Percentiles rank a stretch among this genome's conserved stretches.
phyloP scores from a whole-genome alignment of 1,284 basidiomycete species.

The Mycena sp. region DNA sequence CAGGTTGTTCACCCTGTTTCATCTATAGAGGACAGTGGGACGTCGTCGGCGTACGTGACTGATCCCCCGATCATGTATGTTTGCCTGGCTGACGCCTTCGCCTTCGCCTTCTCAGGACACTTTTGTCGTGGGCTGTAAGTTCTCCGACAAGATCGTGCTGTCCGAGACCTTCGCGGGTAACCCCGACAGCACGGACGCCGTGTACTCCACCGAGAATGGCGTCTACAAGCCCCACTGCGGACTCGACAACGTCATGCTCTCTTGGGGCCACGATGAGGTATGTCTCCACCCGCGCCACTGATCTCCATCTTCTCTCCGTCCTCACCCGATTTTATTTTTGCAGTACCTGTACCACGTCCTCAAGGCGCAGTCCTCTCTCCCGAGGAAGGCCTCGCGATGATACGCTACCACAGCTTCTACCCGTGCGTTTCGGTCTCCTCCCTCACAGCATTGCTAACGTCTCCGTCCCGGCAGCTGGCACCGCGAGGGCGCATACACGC shows the following conservation, averaged over 20 bases:
- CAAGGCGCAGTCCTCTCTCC: conserved; percentile 83
- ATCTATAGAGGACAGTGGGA: conserved; percentile 83
- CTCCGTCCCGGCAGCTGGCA: conserved; percentile 64
- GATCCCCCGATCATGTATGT: background rate
- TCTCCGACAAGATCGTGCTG: conserved; percentile 87
- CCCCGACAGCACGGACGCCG: conserved; percentile 75
- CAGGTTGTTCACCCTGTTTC: background rate
- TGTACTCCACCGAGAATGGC: conserved; percentile 85
- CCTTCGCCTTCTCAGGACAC: conserved; percentile 22
- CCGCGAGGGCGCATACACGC: conserved; percentile 82
- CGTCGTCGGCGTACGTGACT: conserved; percentile 79
- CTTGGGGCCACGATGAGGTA: conserved; percentile 92
- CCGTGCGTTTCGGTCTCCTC: conserved; percentile 56
- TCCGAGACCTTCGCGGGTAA: conserved; percentile 86
- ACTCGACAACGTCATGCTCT: conserved; percentile 90
- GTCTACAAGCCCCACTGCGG: conserved; percentile 89
- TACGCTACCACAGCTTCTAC: conserved; percentile 95
- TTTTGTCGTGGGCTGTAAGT: conserved; percentile 83
- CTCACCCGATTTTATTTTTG: conserved; percentile 25
- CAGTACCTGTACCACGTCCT: conserved; percentile 83
- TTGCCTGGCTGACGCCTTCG: no score
- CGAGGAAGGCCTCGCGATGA: conserved; percentile 88
- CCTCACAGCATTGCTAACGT: background rate
- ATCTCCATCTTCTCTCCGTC: conserved; percentile 16
- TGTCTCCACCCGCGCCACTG: conserved; percentile 32